Base-by-base conservation (phyloP, 139 green algal species). In the Chlamydomonas sp. region DNA sequence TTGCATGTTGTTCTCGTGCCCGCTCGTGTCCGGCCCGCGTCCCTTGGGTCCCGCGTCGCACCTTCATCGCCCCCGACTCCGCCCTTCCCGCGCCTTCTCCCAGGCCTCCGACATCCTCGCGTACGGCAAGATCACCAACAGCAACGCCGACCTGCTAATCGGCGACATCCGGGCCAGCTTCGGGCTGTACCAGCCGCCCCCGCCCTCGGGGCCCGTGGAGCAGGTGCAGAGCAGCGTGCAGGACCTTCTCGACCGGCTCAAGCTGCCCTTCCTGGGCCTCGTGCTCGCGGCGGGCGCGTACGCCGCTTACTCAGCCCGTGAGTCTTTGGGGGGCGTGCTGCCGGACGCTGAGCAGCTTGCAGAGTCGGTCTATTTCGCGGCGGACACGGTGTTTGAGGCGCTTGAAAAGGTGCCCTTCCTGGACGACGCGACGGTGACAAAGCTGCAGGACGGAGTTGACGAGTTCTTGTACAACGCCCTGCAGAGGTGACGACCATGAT, bases 71-170 rank as follows among this genome's bases (percentile, higher is more conserved):
- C 15, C 12, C 10, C 12, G 10, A 74, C 68, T n/a, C 12, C 15
- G 12, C 14, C 68, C 68, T n/a, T 77, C n/a, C 3, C 20, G 3
- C 10, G 7, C 12, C 57, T 63, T 31, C 57, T 3, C 16, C 59
- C 83, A 87, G 73, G 83, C 83, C 4, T 72, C 83, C 0, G 83
- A 87, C 16, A 87, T 87, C 31, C 73, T 87, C 4, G 83, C 83
- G 8, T 87, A 76, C 68, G 31, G 73, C 31, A 80, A 81, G 83
- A 75, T 87, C 16, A 87, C 83, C 2, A 80, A 75, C 73, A 76
- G 62, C n/a, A 87, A 87, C 83, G 73, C 72, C 4, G 83, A 87
- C 62, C 83, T 87, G 31, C 83, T 87, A 3, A 87, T 87, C 10
- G 83, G 83, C 62, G 83, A 87, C 83, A 87, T 87, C 31, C 83